Conservation (phyloP, 2,329 filamentous ascomycete species). For the Calcarisporium arbuscula region DNA sequence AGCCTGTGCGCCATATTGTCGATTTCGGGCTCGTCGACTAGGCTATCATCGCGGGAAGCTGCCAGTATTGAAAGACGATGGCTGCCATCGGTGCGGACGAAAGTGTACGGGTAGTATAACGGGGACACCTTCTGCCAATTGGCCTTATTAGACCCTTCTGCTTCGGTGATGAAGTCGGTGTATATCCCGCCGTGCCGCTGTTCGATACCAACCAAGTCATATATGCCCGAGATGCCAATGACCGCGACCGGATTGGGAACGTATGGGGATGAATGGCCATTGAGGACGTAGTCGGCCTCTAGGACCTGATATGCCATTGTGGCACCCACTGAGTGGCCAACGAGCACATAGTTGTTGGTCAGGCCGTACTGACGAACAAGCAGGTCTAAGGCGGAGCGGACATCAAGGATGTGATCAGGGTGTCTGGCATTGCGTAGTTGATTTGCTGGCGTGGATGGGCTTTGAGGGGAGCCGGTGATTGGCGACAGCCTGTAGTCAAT, state of each 20-base stretch:
- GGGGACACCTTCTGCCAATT: constrained; percentile 54
- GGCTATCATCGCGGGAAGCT: constrained; percentile 40
- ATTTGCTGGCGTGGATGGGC: constrained; percentile 17
- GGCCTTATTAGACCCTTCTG: constrained; percentile 49
- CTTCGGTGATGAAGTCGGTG: constrained; percentile 47
- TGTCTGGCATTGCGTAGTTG: constrained; percentile 42
- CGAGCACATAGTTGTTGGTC: constrained; percentile 45
- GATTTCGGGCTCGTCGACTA: constrained; percentile 52
- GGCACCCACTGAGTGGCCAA: constrained; percentile 59
- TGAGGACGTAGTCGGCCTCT: too few species aligned
- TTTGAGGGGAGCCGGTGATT: constrained; percentile 37
- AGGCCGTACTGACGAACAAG: constrained; percentile 41
- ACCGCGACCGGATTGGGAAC: constrained; percentile 43
- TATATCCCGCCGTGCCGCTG: constrained; percentile 44
- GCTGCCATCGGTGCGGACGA: constrained; percentile 26
- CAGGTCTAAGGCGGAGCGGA: constrained; percentile 43
- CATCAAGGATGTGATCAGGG: constrained; percentile 54
- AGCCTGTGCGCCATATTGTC: constrained; percentile 48
- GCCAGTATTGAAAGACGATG: constrained; percentile 34
- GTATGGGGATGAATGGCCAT: constrained; percentile 22
- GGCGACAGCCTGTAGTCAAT: constrained; percentile 57
- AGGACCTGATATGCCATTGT: constrained; percentile 57
- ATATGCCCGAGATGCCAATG: constrained; percentile 60
- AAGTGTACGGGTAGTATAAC: too few species aligned
- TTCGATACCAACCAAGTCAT: constrained; percentile 53